These are phyloP conservation scores for Galerina sulciceps DNA, from an alignment of 768 basidiomycete genomes.

Conservation along the genomic window DNA sequence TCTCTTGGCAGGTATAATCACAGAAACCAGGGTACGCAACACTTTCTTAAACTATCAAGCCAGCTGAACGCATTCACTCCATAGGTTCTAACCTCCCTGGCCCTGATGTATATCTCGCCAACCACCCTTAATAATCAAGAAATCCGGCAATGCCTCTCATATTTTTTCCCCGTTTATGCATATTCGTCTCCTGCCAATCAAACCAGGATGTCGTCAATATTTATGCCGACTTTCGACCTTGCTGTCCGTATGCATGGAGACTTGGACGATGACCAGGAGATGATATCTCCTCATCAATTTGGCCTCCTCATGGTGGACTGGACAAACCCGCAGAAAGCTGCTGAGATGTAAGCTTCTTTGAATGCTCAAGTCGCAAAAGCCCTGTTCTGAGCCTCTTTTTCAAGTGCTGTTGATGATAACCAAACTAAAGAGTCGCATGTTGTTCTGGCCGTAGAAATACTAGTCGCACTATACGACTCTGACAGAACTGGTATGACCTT, in stretches of 20 bases:
- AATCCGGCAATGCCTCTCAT: slow-evolving; percentile 89
- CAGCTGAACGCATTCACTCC: neutral
- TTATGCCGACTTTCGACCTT: slow-evolving; percentile 68
- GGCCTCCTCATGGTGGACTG: slow-evolving; percentile 85
- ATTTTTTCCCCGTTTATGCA: slow-evolving; percentile 95
- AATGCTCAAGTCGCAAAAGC: neutral
- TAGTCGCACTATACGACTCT: slow-evolving; percentile 50
- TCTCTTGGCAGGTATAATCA: slow-evolving; percentile 82
- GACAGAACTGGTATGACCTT: slow-evolving; percentile 44
- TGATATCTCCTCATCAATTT: slow-evolving; percentile 75
- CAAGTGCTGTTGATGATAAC: slow-evolving; percentile 21
- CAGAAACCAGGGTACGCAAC: slow-evolving; percentile 68
- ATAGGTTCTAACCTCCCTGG: slow-evolving; percentile 44
- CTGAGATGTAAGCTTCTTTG: slow-evolving; percentile 39
- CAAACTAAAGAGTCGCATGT: slow-evolving; percentile 47
- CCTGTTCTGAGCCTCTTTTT: slow-evolving; percentile 4
- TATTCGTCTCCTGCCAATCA: slow-evolving; percentile 86
- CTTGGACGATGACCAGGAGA: slow-evolving; percentile 72
- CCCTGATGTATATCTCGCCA: slow-evolving; percentile 80
- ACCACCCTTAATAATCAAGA: slow-evolving; percentile 84
- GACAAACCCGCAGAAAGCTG: slow-evolving; percentile 81
- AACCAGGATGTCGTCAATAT: slow-evolving; percentile 62
- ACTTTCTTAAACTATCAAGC: neutral
- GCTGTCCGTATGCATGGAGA: slow-evolving; percentile 62
- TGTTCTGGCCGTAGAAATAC: slow-evolving; percentile 60